Percentiles rank a stretch among this genome's conserved stretches.
Evolutionary conservation across 106 monocot species (phyloP).

Genomic region (Chionographis japonica): DNA sequence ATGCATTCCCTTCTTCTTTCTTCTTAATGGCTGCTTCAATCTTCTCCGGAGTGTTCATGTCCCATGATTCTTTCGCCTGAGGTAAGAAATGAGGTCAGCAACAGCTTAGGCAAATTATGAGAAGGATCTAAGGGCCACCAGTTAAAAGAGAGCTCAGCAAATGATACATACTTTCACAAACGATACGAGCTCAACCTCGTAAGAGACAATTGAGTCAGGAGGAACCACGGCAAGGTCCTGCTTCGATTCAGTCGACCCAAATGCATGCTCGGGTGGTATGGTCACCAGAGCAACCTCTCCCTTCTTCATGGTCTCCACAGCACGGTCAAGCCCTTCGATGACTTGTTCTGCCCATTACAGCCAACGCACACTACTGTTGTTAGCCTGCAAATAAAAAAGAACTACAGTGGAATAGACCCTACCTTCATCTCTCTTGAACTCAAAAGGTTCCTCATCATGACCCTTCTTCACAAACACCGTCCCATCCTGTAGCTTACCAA

Average conservation of each 20-base stretch:
- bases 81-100: neutral
- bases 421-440: conserved; percentile 93
- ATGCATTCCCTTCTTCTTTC: conserved; percentile 74
- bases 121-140: neutral
- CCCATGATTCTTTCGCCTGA: conserved; percentile 86
- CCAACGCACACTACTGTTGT: neutral
- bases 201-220: conserved; percentile 68
- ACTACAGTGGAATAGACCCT: neutral
- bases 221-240: conserved; percentile 87
- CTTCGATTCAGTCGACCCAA: conserved; percentile 59
- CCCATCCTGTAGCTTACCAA: conserved; percentile 75
- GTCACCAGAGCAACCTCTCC: conserved; percentile 86
- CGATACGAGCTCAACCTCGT: conserved; percentile 89
- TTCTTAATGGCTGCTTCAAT: conserved; percentile 76
- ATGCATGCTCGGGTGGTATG: conserved; percentile 77
- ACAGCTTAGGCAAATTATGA: neutral
- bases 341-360: conserved; percentile 59
- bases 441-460: conserved; percentile 60
- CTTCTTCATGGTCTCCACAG: conserved; percentile 89
- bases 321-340: conserved; percentile 66
- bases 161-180: conserved; percentile 63
- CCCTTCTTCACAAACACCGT: conserved; percentile 80
- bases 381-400: neutral
- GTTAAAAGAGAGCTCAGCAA: neutral
- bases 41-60: conserved; percentile 71